Percentiles rank a stretch among this genome's conserved stretches.
Conservation (phyloP, 2,329 filamentous ascomycete genomes). For the Ophiostoma pallidulum region DNA sequence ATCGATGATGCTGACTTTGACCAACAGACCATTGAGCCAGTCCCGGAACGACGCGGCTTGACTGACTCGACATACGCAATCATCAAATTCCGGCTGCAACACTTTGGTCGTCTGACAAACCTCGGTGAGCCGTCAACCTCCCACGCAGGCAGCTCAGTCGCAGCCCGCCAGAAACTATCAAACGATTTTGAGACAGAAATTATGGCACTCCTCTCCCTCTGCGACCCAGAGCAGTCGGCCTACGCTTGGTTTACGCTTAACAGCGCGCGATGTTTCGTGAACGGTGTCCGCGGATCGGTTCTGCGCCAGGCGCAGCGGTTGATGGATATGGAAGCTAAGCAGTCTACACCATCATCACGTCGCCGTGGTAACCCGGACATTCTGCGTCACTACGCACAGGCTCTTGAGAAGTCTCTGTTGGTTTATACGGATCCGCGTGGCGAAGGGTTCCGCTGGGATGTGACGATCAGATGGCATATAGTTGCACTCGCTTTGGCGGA, state of each 20-base stretch:
- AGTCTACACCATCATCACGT: background rate
- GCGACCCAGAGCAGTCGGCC: conserved; percentile 21
- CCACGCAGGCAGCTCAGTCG: background rate
- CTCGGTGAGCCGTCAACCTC: conserved; percentile 1
- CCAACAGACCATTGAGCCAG: conserved; percentile 7
- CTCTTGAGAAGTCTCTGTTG: conserved; percentile 20
- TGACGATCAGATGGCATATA: conserved; percentile 21
- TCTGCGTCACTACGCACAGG: background rate
- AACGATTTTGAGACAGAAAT: background rate
- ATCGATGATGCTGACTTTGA: conserved; percentile 17
- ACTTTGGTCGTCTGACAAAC: conserved; percentile 17
- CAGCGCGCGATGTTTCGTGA: conserved; percentile 17
- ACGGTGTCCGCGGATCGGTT: background rate
- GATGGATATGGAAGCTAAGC: background rate
- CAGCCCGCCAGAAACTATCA: background rate
- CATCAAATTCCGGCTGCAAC: conserved; percentile 20
- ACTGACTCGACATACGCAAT: conserved; percentile 24
- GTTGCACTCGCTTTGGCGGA: conserved; percentile 23
- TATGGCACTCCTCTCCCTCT: conserved; percentile 3
- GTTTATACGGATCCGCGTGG: conserved; percentile 23
- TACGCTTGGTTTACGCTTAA: conserved; percentile 25
- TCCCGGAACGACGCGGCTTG: conserved; percentile 17
- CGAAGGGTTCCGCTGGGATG: conserved; percentile 24
- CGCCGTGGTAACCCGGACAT: background rate
- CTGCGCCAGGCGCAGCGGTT: too few relatives aligned